phyloP scores from a whole-genome alignment of 495 filamentous ascomycete genomes.

The Elasticomyces elasticus region DNA sequence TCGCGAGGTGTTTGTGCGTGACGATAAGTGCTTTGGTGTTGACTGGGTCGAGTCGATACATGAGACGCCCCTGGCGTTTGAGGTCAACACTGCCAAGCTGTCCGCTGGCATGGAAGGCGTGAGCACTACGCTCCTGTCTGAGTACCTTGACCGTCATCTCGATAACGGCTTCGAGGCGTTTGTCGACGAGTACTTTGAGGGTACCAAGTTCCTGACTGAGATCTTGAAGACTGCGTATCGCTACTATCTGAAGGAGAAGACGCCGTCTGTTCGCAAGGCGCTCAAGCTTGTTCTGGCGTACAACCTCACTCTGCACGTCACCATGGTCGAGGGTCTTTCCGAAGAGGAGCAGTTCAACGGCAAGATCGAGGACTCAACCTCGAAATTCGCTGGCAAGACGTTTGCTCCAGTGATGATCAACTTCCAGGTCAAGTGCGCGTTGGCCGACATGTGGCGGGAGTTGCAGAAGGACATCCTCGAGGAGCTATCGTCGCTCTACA shows the following conservation, averaged over 20 bases:
- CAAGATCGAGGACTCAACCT: constrained; percentile 65
- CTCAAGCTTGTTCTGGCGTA: constrained; percentile 86
- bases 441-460: constrained; percentile 93
- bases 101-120: constrained; percentile 79
- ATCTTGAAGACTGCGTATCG: constrained; percentile 89
- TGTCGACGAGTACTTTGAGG: constrained; percentile 88
- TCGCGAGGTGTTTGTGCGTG: constrained; percentile 79
- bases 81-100: constrained; percentile 72
- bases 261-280: constrained; percentile 79
- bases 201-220: constrained; percentile 82
- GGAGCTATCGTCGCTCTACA: constrained; percentile 81
- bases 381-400: constrained; percentile 75
- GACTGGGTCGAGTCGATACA: constrained; percentile 80
- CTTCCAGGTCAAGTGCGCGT: constrained; percentile 91
- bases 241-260: constrained; percentile 72
- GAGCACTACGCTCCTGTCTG: constrained; percentile 60
- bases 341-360: constrained; percentile 67
- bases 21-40: constrained; percentile 82
- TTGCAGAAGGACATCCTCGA: constrained; percentile 88
- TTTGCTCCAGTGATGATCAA: constrained; percentile 95
- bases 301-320: constrained; percentile 84
- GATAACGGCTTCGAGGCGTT: constrained; percentile 82
- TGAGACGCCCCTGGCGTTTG: constrained; percentile 62
- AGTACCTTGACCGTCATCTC: constrained; percentile 87
- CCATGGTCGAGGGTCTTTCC: constrained; percentile 78